Evolutionary conservation across 2,329 filamentous ascomycete species (phyloP).

Genomic region (Dothistroma septosporum): DNA sequence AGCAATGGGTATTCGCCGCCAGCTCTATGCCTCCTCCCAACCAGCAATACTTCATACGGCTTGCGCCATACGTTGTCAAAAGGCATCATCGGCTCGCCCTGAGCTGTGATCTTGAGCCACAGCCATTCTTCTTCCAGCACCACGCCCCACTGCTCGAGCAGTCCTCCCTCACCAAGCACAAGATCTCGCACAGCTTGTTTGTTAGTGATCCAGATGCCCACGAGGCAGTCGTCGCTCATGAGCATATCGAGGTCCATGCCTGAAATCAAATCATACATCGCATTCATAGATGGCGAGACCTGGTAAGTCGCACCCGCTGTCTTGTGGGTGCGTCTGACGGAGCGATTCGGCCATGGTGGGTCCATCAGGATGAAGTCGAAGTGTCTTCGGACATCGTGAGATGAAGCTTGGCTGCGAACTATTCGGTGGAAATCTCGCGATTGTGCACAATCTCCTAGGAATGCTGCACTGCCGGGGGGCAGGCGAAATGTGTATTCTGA

Average conservation of each 20-base stretch:
- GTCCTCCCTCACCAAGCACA: conserved; percentile 52
- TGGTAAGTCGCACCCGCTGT: conserved; percentile 29
- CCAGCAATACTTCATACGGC: conserved; percentile 69
- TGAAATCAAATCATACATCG: conserved; percentile 42
- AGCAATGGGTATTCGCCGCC: not conserved
- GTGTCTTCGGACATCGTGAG: conserved; percentile 41
- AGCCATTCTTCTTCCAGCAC: conserved; percentile 66
- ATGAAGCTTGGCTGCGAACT: conserved; percentile 36
- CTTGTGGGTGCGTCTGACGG: conserved; percentile 58
- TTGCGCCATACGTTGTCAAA: conserved; percentile 63
- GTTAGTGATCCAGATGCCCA: conserved; percentile 77
- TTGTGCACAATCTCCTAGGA: conserved; percentile 46
- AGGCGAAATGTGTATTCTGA: conserved; percentile 33
- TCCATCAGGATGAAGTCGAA: conserved; percentile 53
- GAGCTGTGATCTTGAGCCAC: conserved; percentile 68
- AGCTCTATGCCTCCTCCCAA: conserved; percentile 44
- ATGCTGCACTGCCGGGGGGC: conserved; percentile 48
- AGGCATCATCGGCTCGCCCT: conserved; percentile 61
- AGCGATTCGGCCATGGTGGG: not conserved
- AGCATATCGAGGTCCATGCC: conserved; percentile 49
- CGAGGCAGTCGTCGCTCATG: conserved; percentile 53
- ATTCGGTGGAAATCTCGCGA: conserved; percentile 36
- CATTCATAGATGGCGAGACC: conserved; percentile 42
- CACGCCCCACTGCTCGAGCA: conserved; percentile 66
- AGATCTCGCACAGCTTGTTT: conserved; percentile 55